A percentile compares a stretch with the other conserved stretches of the same genome.
phyloP scores from a whole-genome alignment of 768 basidiomycete species.

The Cytidiella melzeri region DNA sequence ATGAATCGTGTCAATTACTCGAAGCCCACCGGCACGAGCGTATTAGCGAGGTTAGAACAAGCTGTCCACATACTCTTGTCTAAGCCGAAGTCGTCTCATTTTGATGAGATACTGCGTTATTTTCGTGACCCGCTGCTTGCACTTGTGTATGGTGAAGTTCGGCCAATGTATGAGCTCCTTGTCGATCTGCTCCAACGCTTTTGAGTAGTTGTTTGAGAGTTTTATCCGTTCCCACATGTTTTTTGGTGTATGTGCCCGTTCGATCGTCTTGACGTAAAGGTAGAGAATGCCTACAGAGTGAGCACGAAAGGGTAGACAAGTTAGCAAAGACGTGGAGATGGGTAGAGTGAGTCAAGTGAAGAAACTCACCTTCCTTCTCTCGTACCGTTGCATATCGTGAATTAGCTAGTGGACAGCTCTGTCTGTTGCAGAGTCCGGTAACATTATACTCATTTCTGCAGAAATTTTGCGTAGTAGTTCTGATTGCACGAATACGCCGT shows the following conservation, averaged over 20 bases:
- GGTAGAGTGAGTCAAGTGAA: background rate
- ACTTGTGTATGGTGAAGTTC: conserved; percentile 95
- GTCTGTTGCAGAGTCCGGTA: conserved; percentile 89
- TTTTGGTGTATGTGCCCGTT: conserved; percentile 92
- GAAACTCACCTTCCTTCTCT: conserved; percentile 76
- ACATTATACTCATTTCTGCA: conserved; percentile 99
- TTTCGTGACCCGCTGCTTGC: conserved; percentile 98
- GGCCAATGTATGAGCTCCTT: conserved; percentile 97
- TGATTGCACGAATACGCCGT: too few relatives aligned
- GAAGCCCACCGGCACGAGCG: too few relatives aligned
- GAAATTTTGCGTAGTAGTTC: conserved; percentile 94
- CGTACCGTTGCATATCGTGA: conserved; percentile 97
- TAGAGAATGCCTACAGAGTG: conserved; percentile 66
- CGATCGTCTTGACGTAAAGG: conserved; percentile 95
- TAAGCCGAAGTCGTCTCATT: conserved; percentile 86
- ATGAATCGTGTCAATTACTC: too few relatives aligned
- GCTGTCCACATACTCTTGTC: conserved; percentile 67
- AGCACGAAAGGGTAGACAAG: background rate
- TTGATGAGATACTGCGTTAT: conserved; percentile 99
- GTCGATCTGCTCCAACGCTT: conserved; percentile 98
- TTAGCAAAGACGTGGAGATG: conserved; percentile 1
- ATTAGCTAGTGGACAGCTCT: conserved; percentile 97
- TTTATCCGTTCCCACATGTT: conserved; percentile 98
- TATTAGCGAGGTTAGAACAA: too few relatives aligned
- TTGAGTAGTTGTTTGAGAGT: conserved; percentile 89